Evolutionary conservation across 2,329 filamentous ascomycete genomes (phyloP).

Genomic region (Aspergillus chevalieri): DNA sequence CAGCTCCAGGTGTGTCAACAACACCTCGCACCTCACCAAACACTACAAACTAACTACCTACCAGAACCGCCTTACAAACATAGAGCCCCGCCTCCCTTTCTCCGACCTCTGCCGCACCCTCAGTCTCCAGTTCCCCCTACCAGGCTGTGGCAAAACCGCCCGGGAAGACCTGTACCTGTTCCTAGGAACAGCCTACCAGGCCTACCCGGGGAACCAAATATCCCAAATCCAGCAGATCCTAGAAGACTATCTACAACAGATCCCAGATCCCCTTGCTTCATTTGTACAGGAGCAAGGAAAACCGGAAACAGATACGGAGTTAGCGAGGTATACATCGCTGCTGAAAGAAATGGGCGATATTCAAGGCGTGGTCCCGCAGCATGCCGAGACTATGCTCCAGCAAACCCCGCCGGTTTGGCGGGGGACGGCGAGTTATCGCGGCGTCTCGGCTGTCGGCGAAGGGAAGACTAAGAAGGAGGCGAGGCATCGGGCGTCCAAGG

Average conservation of each 20-base stretch:
- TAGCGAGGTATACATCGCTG: constrained; percentile 10
- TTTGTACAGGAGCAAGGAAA: background rate
- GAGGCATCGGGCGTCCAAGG: background rate
- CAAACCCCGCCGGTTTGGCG: constrained; percentile 1
- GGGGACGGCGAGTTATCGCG: background rate
- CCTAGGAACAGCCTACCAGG: constrained; percentile 1
- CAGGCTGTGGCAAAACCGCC: background rate
- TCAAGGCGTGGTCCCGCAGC: constrained; percentile 27
- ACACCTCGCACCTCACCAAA: background rate
- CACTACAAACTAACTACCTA: no score
- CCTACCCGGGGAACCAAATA: background rate
- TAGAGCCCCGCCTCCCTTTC: background rate
- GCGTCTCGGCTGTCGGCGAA: background rate
- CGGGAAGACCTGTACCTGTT: constrained; percentile 3
- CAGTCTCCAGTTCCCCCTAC: background rate
- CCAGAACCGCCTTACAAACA: background rate
- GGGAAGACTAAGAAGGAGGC: background rate
- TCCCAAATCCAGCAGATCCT: background rate
- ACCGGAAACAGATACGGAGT: background rate
- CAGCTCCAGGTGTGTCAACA: background rate
- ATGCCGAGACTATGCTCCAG: constrained; percentile 13
- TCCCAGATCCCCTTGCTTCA: background rate
- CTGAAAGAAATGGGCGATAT: constrained; percentile 19
- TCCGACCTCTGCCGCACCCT: constrained; percentile 2
- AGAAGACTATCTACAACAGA: background rate